Evolutionary conservation across 225 moss, liverwort and hornwort genomes (phyloP).

Genomic region (Rhytidiadelphus loreus): DNA sequence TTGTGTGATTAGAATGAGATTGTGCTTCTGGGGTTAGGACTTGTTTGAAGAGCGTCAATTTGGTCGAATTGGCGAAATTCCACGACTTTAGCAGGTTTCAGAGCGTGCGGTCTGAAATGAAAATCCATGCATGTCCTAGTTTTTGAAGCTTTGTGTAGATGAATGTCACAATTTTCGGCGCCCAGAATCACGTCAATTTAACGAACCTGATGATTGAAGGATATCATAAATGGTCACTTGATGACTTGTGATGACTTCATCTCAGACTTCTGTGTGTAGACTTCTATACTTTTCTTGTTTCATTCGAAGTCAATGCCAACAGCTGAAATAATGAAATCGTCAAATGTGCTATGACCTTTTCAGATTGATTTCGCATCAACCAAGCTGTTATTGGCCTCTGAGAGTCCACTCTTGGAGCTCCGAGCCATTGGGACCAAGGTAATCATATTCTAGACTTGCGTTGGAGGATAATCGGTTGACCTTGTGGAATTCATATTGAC

Average conservation of each 20-base stretch:
- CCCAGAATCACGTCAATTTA: neutral
- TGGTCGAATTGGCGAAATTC: neutral
- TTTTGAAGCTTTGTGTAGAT: neutral
- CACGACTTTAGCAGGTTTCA: neutral
- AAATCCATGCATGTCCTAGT: neutral
- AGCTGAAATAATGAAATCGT: neutral
- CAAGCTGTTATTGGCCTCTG: slow-evolving; percentile 56
- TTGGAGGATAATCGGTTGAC: neutral
- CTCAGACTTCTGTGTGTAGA: neutral
- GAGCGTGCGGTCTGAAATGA: neutral
- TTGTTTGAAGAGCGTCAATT: neutral
- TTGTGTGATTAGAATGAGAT: neutral
- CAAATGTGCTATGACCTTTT: neutral
- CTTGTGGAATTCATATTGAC: neutral
- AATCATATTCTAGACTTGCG: neutral
- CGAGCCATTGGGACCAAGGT: slow-evolving; percentile 97
- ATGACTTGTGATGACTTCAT: neutral
- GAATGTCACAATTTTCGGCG: neutral
- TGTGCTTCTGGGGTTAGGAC: neutral
- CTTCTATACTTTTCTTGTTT: neutral
- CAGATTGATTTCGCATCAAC: slow-evolving; percentile 66
- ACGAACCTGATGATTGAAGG: neutral
- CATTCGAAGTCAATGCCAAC: neutral
- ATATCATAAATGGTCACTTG: neutral
- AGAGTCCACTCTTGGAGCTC: slow-evolving; percentile 72